phyloP scores from a whole-genome alignment of 805 yeast species.

The Pichia paraexigua region DNA sequence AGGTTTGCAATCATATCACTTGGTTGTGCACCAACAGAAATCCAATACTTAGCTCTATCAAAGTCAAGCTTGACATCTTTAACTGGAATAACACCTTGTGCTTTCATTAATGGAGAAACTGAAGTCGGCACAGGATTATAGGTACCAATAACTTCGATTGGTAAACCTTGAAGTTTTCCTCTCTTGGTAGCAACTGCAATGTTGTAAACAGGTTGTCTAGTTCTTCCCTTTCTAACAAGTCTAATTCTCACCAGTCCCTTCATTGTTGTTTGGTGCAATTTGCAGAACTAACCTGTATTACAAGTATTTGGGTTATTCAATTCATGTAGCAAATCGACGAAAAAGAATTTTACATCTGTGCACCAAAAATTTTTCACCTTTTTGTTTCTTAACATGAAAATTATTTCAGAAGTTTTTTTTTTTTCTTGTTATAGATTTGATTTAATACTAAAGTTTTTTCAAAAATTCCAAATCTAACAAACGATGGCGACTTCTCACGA shows the following conservation, averaged over 20 bases:
- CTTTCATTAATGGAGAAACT: conserved; percentile 51
- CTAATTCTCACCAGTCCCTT: conserved; percentile 80
- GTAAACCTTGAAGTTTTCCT: conserved; percentile 78
- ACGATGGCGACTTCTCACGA: background rate
- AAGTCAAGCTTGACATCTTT: conserved; percentile 84
- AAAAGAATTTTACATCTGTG: background rate
- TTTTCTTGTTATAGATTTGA: background rate
- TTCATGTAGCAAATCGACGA: background rate
- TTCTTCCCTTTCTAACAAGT: conserved; percentile 88
- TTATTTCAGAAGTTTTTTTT: background rate
- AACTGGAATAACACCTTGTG: conserved; percentile 46
- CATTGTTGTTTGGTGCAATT: conserved; percentile 24
- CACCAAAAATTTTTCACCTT: background rate
- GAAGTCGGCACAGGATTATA: conserved; percentile 80
- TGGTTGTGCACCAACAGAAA: conserved; percentile 96
- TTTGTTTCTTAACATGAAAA: background rate
- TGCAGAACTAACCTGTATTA: background rate
- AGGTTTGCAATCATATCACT: conserved; percentile 71
- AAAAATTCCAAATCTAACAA: background rate
- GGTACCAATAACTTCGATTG: conserved; percentile 92
- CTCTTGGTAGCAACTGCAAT: conserved; percentile 77
- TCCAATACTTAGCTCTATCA: conserved; percentile 88
- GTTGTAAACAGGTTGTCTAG: conserved; percentile 79
- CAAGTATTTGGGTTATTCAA: background rate
- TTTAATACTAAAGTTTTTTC: background rate